A percentile compares a stretch with the other conserved stretches of the same genome.
Conservation (phyloP, 345 rosid genomes). For the Rhodamnia rubescens region DNA sequence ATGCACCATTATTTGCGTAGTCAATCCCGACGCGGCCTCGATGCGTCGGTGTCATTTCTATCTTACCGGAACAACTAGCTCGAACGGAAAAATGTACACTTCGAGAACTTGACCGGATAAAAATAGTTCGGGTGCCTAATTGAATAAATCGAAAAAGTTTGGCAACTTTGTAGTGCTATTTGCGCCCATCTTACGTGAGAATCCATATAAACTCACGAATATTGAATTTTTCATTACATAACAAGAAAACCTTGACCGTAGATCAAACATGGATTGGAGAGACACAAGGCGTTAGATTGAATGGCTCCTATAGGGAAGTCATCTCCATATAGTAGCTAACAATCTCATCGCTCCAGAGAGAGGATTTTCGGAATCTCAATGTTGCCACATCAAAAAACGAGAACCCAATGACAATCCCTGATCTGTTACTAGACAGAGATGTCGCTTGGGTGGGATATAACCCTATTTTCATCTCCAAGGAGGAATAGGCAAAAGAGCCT, state of each 20-base stretch:
- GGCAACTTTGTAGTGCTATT: no score
- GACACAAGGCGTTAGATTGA: rapidly evolving
- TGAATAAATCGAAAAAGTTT: no score
- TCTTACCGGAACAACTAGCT: not conserved
- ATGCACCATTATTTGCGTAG: not conserved
- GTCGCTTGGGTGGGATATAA: no score
- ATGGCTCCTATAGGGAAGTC: not conserved
- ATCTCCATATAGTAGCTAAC: not conserved
- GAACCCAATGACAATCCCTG: no score
- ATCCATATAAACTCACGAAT: not conserved
- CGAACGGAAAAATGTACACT: not conserved
- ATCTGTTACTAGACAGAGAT: no score
- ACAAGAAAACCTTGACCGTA: not conserved
- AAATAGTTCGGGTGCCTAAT: not conserved
- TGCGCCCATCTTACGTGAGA: no score
- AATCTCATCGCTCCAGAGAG: not conserved
- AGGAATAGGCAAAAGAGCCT: no score
- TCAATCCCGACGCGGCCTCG: not conserved
- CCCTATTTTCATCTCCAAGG: no score
- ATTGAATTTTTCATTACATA: not conserved
- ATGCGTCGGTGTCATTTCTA: not conserved
- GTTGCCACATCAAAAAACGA: no score
- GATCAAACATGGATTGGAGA: not conserved
- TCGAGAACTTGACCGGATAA: not conserved
- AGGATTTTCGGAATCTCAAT: no score